Evolutionary conservation across 805 yeast species (phyloP), one percentile per base, ranked within the genome.

Genomic region (Myxozyma sirexii): DNA sequence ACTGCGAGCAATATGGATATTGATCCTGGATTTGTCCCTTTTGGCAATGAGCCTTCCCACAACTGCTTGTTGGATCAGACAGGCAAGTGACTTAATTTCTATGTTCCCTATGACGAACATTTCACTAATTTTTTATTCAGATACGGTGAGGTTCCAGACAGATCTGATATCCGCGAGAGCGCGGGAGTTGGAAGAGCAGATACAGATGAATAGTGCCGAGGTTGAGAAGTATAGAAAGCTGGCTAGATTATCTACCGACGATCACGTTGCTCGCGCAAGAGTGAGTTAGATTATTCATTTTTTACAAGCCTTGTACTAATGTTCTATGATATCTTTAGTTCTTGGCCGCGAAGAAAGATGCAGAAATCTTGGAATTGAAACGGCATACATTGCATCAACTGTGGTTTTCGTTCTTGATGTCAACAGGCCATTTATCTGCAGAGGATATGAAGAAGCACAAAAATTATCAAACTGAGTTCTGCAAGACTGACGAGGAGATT

Each of bases 31-130:
- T 65, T 70, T 54, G 62, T 60, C n/a, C 84, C 84, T 23, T 84
- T 84, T 70, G 83, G 83, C 1, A 69, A 77, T 49, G 82, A 80
- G 64, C 68, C 76, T 0, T 82, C 87, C 4, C 96, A 90, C 69
- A 75, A 79, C 15, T 90, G 96, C 72, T 69, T 78, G n/a, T 63
- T 78, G 57, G 72, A 72, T 3, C 58, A 49, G 46, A 59, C 61
- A 8, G 58, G 65, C 55, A 60, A 4, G 58, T 47, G n/a, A 1
- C 17, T 29, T 35, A 5, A 15, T 48, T 27, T 8, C 45, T 42
- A 3, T 44, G 7, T 3, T 44, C 21, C 13, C 17, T 39, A 39
- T 39, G 13, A 4, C 17, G 43, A 17, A 17, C 24, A 1, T 46
- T n/a, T n/a, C n/a, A n/a, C n/a, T n/a, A n/a, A n/a, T n/a, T n/a